These are phyloP conservation scores for Aspergillus saccharolyticus DNA, from an alignment of 495 filamentous ascomycete genomes.

Conservation along the genomic window DNA sequence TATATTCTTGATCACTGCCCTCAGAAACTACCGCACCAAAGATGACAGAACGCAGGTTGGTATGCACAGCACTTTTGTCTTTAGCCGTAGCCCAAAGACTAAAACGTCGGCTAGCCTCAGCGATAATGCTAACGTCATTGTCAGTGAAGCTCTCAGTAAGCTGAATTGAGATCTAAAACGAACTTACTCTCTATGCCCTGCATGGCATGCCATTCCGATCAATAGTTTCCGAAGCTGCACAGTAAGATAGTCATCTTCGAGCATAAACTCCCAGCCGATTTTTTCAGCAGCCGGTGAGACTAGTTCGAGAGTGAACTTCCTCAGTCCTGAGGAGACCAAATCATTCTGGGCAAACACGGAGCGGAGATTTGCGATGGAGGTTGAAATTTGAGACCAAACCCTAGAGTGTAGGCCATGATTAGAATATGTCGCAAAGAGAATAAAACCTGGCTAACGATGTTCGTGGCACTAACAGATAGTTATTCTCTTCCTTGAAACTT, in stretches of 20 bases:
- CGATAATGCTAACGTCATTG: conserved; percentile 46
- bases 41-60: conserved; percentile 70
- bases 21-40: conserved; percentile 74
- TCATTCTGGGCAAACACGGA: conserved; percentile 60
- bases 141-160: conserved; percentile 18
- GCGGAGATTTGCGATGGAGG: conserved; percentile 59
- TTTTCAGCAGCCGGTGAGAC: conserved; percentile 65
- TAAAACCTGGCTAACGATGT: neutral
- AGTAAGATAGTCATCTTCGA: conserved; percentile 74
- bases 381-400: conserved; percentile 81
- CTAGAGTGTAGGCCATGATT: conserved; percentile 24
- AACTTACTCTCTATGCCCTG: conserved; percentile 65
- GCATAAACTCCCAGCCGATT: conserved; percentile 77
- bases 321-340: conserved; percentile 56
- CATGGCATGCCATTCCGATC: conserved; percentile 65
- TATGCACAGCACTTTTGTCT: conserved; percentile 65
- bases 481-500: conserved; percentile 72
- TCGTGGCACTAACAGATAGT: conserved; percentile 56
- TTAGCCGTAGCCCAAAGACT: conserved; percentile 62
- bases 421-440: conserved; percentile 7
- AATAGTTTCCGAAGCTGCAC: conserved; percentile 76
- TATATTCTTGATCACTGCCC: conserved; percentile 60
- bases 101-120: conserved; percentile 72
- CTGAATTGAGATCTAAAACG: neutral
- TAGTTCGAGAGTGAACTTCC: conserved; percentile 67